Conservation (phyloP, 805 yeast species). For the Kluyveromyces wickerhamii region DNA sequence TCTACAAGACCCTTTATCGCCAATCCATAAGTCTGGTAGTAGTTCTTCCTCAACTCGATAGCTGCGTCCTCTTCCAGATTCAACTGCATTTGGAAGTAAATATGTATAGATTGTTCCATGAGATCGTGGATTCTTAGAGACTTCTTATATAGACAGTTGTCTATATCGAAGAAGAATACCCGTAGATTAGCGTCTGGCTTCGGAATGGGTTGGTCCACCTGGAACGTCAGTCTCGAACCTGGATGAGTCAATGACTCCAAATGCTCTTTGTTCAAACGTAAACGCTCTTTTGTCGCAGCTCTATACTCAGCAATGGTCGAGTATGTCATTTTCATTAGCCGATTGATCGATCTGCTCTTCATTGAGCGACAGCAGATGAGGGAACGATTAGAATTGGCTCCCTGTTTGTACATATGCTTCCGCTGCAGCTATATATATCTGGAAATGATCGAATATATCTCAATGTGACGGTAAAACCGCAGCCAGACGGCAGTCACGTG, state of each 20-base stretch:
- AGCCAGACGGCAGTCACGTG: no score
- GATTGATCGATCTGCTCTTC: background rate
- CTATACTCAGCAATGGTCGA: conserved; percentile 9
- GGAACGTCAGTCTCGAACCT: conserved; percentile 28
- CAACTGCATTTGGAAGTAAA: conserved; percentile 64
- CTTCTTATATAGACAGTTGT: conserved; percentile 78
- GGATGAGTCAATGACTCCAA: conserved; percentile 29
- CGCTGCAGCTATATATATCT: no score
- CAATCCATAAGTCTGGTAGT: conserved; percentile 82
- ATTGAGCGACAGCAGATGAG: no score
- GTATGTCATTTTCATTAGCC: conserved; percentile 3
- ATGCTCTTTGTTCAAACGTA: conserved; percentile 27
- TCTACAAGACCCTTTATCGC: conserved; percentile 83
- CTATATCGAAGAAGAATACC: conserved; percentile 83
- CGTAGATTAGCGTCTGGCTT: conserved; percentile 23
- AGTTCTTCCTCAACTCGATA: conserved; percentile 54
- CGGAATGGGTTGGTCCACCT: conserved; percentile 22
- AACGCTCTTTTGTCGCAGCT: conserved; percentile 18
- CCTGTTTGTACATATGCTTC: no score
- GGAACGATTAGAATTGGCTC: no score
- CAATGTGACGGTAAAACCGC: no score
- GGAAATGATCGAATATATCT: no score
- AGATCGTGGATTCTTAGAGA: conserved; percentile 71
- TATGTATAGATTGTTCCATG: conserved; percentile 81
- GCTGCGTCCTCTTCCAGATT: conserved; percentile 67